These are phyloP conservation scores for Wickerhamiella kurtzmanii DNA, from an alignment of 805 yeast species.

Conservation along the genomic window DNA sequence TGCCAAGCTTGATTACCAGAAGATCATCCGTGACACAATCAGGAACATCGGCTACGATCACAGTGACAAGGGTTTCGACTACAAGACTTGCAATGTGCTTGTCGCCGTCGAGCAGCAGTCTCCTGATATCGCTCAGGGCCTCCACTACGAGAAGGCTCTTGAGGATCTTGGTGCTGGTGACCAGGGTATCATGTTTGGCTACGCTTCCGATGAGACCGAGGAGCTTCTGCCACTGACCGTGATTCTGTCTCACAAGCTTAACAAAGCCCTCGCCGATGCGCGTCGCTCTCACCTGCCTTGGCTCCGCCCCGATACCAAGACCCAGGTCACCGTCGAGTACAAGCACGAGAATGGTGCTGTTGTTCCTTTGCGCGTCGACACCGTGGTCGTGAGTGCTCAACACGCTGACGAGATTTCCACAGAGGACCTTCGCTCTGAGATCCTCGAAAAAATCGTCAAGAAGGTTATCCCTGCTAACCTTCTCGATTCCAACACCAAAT, in stretches of 20 bases:
- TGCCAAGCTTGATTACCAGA: slow-evolving; percentile 91
- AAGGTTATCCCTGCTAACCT: slow-evolving; percentile 83
- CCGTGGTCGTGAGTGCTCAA: slow-evolving; percentile 94
- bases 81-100: slow-evolving; percentile 96
- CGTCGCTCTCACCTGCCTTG: slow-evolving; percentile 94
- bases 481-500: slow-evolving; percentile 87
- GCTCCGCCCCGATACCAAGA: slow-evolving; percentile 99
- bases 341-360: slow-evolving; percentile 89
- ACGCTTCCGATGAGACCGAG: slow-evolving; percentile 97
- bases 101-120: slow-evolving; percentile 99
- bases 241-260: slow-evolving; percentile 86
- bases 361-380: slow-evolving; percentile 91
- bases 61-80: slow-evolving; percentile 94
- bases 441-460: slow-evolving; percentile 68
- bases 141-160: slow-evolving; percentile 84
- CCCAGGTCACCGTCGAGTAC: slow-evolving; percentile 98
- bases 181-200: slow-evolving; percentile 99
- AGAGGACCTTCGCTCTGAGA: slow-evolving; percentile 73
- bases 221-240: slow-evolving; percentile 94
- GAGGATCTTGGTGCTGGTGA: slow-evolving; percentile 99
- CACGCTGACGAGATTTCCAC: slow-evolving; percentile 94
- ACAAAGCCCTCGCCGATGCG: slow-evolving; percentile 92
- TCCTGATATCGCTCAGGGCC: slow-evolving; percentile 98
- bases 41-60: slow-evolving; percentile 96
- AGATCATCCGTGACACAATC: slow-evolving; percentile 94